phyloP scores from a whole-genome alignment of 2,329 filamentous ascomycete genomes.

The Penicillium sumatraense region DNA sequence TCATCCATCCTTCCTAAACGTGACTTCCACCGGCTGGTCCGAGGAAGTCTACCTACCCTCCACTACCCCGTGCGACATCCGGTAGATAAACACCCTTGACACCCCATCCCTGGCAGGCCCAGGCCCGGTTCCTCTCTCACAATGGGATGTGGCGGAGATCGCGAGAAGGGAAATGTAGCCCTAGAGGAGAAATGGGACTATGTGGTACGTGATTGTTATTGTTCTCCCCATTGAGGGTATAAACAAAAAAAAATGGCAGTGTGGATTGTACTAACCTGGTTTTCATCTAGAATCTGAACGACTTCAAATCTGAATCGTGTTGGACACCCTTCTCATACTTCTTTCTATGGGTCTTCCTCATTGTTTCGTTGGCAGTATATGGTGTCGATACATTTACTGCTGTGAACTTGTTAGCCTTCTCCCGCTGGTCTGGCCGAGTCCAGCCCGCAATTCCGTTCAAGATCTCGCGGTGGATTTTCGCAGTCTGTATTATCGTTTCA shows the following conservation, averaged over 20 bases:
- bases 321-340: conserved; percentile 78
- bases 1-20: conserved; percentile 2
- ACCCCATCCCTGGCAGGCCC: conserved; percentile 34
- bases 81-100: conserved; percentile 4
- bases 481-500: conserved; percentile 87
- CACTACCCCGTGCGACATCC: conserved; percentile 7
- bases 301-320: conserved; percentile 85
- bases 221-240: background rate
- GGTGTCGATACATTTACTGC: conserved; percentile 91
- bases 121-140: conserved; percentile 35
- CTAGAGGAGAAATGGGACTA: conserved; percentile 95
- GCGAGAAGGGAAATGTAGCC: conserved; percentile 66
- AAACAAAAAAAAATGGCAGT: background rate
- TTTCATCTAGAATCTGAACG: conserved; percentile 57
- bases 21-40: conserved; percentile 42
- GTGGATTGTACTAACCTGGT: conserved; percentile 8
- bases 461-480: conserved; percentile 93
- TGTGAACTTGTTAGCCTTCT: conserved; percentile 85
- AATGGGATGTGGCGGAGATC: conserved; percentile 70
- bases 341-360: conserved; percentile 79
- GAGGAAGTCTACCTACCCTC: conserved; percentile 31
- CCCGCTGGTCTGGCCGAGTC: conserved; percentile 85
- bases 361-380: conserved; percentile 83
- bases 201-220: conserved; percentile 64
- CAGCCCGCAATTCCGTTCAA: conserved; percentile 75